These are phyloP conservation scores for Cucumis sativus DNA, from an alignment of 306 rosid genomes.

Conservation along the genomic window DNA sequence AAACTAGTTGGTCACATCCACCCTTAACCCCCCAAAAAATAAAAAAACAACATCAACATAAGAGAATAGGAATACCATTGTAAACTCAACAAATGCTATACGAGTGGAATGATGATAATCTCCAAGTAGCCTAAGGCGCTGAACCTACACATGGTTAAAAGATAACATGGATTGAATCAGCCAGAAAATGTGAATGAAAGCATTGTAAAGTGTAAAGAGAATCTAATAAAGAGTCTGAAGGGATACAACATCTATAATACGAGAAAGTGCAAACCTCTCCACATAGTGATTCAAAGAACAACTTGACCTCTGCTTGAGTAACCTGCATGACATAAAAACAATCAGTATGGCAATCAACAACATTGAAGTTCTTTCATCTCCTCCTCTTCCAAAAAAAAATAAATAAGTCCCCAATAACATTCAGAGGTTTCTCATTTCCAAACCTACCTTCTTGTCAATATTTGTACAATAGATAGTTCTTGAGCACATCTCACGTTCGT, in stretches of 20 bases:
- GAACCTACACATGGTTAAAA: slow-evolving; percentile 46
- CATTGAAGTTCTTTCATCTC: neutral
- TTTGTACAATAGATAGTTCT: slow-evolving; percentile 96
- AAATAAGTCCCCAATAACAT: neutral
- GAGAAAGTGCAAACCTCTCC: slow-evolving; percentile 71
- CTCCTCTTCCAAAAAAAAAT: neutral
- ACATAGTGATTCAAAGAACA: slow-evolving; percentile 81
- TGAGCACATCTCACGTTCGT: slow-evolving; percentile 98
- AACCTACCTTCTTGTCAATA: slow-evolving; percentile 84
- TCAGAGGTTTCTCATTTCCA: slow-evolving; percentile 6
- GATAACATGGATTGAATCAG: neutral
- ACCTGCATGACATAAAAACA: slow-evolving; percentile 34
- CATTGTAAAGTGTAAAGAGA: neutral
- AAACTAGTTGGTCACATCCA: too few species aligned
- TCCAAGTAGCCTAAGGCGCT: slow-evolving; percentile 90
- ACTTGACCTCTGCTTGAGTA: slow-evolving; percentile 88
- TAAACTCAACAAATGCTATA: slow-evolving; percentile 86
- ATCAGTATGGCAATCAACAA: slow-evolving; percentile 8
- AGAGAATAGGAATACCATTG: slow-evolving; percentile 31
- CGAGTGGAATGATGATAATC: slow-evolving; percentile 97
- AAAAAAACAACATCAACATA: slow-evolving; percentile 1
- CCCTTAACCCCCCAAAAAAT: neutral
- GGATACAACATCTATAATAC: neutral
- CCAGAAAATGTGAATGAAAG: neutral
- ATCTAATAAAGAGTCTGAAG: neutral